Percentiles rank a stretch among this genome's conserved stretches.
Conservation (phyloP, 306 rosid species). For the Mucuna pruriens region DNA sequence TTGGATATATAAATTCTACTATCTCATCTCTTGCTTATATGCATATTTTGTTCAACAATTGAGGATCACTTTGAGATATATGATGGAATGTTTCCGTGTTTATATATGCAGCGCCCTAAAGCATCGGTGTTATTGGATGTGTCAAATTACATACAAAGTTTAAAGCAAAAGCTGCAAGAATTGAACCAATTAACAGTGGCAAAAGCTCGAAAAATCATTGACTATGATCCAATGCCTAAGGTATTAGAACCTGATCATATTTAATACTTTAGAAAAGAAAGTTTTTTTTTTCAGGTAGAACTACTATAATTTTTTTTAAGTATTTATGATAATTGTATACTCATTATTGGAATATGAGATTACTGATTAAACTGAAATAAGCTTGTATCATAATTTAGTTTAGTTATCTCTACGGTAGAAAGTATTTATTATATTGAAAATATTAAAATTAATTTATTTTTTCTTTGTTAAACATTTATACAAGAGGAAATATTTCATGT, state of each 20-base stretch:
- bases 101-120: slow-evolving; percentile 41
- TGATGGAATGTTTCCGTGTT: neutral
- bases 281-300: neutral
- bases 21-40: neutral
- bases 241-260: slow-evolving; percentile 29
- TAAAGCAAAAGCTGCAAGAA: slow-evolving; percentile 50
- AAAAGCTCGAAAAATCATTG: slow-evolving; percentile 1
- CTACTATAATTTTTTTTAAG: neutral
- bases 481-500: neutral
- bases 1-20: neutral
- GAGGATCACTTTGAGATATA: neutral
- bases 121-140: slow-evolving; percentile 50
- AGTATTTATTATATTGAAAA: neutral
- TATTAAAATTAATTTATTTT: neutral
- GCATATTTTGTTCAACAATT: neutral
- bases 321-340: too few relatives aligned
- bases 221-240: slow-evolving; percentile 53
- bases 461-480: neutral
- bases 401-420: neutral
- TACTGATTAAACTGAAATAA: neutral
- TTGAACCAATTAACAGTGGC: slow-evolving; percentile 40
- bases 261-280: neutral
- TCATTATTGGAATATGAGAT: neutral
- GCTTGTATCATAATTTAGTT: neutral
- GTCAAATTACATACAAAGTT: slow-evolving; percentile 41